Evolutionary conservation across 306 rosid genomes (phyloP).

Genomic region (Citrullus amarus): DNA sequence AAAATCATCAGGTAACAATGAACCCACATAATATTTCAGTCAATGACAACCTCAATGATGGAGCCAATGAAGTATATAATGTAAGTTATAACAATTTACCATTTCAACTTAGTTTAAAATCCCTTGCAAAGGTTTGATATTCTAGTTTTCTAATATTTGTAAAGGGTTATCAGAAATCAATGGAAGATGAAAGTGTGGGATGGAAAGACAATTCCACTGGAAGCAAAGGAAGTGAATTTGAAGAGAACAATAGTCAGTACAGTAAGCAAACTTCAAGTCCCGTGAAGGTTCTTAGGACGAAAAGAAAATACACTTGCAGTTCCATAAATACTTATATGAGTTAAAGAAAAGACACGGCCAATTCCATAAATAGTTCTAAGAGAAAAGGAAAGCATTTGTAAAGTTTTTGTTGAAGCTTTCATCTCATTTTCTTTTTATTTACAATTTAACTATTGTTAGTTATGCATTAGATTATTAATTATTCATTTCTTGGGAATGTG

Average conservation of each 20-base stretch:
- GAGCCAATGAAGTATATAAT: background rate
- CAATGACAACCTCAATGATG: background rate
- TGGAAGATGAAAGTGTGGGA: background rate
- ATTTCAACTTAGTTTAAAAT: background rate
- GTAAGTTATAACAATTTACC: background rate
- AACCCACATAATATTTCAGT: background rate
- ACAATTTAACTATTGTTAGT: background rate
- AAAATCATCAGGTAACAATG: background rate
- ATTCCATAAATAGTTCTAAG: background rate
- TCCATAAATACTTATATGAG: background rate
- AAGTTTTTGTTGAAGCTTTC: background rate
- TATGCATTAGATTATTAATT: background rate
- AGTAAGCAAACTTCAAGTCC: too few species aligned
- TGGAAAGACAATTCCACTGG: background rate
- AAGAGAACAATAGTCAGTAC: background rate
- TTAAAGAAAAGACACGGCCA: background rate
- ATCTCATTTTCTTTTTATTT: background rate
- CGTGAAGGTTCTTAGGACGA: too few species aligned
- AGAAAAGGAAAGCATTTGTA: background rate
- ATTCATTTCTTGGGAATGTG: too few species aligned
- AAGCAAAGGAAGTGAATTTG: background rate
- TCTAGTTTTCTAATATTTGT: background rate
- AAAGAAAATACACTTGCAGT: too few species aligned
- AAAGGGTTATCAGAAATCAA: background rate
- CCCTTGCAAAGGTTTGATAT: background rate